Conservation (phyloP, 2,329 filamentous ascomycete genomes). For the Talaromyces sp. region DNA sequence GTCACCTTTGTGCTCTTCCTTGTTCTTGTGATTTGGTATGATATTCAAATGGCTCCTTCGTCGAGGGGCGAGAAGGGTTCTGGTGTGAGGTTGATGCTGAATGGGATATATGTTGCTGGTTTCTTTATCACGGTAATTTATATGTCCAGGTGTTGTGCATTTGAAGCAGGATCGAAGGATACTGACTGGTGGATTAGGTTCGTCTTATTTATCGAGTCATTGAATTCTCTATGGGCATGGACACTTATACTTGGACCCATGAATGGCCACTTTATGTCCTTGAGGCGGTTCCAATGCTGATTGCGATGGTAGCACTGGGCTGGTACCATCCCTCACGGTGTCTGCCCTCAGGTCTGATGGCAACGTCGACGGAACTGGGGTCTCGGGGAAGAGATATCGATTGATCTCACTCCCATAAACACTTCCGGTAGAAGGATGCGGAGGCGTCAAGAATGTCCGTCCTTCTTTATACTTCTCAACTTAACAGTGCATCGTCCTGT, state of each 20-base stretch:
- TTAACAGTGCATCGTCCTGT: no score
- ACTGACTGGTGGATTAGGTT: constrained; percentile 17
- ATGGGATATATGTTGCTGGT: constrained; percentile 37
- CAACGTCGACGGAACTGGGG: constrained; percentile 9
- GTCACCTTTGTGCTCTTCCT: constrained; percentile 28
- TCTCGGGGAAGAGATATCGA: neutral
- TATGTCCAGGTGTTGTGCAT: constrained; percentile 15
- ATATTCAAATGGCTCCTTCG: constrained; percentile 21
- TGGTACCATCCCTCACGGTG: constrained; percentile 44
- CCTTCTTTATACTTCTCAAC: no score
- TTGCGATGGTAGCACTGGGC: neutral
- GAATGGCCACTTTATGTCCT: constrained; percentile 22
- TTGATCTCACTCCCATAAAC: neutral
- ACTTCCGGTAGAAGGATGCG: no score
- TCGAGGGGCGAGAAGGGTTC: constrained; percentile 15
- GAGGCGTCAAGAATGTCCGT: no score
- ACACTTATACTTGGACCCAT: constrained; percentile 17
- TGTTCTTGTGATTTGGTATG: constrained; percentile 21
- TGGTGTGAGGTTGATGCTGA: constrained; percentile 25
- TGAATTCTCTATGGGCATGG: constrained; percentile 19
- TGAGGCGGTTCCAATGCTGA: constrained; percentile 21
- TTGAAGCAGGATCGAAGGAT: constrained; percentile 34
- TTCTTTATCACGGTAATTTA: constrained; percentile 33
- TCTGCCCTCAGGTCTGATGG: constrained; percentile 22
- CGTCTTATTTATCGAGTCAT: constrained; percentile 20